Conservation (phyloP, 139 green algal species). For the Haematococcus sp. region DNA sequence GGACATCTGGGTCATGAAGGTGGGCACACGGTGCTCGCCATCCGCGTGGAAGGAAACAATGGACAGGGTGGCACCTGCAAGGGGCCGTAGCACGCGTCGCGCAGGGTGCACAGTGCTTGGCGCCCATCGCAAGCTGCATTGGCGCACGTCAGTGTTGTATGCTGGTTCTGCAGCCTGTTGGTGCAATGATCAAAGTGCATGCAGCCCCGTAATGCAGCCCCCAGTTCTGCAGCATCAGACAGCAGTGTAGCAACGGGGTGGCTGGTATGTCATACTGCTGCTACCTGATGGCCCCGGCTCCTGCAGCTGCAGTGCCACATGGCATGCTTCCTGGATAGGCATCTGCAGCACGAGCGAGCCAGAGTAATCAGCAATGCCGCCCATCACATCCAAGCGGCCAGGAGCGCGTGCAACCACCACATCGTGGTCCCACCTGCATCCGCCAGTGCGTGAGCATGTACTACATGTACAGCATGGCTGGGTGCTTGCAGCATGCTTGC, state of each 20-base stretch:
- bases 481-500: too few species aligned
- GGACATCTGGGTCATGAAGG: slow-evolving; percentile 65
- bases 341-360: slow-evolving; percentile 89
- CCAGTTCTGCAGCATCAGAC: too few species aligned
- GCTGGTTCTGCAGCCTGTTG: too few species aligned
- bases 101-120: not conserved
- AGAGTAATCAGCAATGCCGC: slow-evolving; percentile 95
- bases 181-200: too few species aligned
- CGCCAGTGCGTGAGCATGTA: not conserved
- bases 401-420: slow-evolving; percentile 76
- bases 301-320: slow-evolving; percentile 78
- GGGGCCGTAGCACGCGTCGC: not conserved
- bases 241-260: not conserved
- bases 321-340: slow-evolving; percentile 80
- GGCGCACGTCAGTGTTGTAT: too few species aligned
- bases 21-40: slow-evolving; percentile 33
- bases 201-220: too few species aligned
- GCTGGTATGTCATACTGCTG: not conserved
- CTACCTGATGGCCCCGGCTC: not conserved
- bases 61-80: not conserved
- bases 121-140: not conserved
- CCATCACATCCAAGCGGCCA: slow-evolving; percentile 95
- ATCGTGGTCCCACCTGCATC: slow-evolving; percentile 22
- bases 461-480: not conserved
- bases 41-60: slow-evolving; percentile 27